Base-by-base conservation (phyloP, 768 basidiomycete genomes). In the Suillus subluteus region DNA sequence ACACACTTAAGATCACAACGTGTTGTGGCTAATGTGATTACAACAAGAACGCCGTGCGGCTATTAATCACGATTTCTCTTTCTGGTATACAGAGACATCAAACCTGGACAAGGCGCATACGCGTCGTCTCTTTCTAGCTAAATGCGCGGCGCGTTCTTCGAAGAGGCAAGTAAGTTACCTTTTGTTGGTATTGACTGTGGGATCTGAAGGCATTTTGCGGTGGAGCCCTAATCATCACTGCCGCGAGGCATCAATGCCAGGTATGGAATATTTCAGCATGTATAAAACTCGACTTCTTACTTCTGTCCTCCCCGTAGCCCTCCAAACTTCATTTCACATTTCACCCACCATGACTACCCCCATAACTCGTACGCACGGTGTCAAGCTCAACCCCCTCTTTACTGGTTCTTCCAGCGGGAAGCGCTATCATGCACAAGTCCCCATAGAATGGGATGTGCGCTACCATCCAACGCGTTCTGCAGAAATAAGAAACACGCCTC, bases 401-500 rank as follows among this genome's bases (percentile, higher is more conserved):
- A 40, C 48, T 8, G 61, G 69, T 2, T 32, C 69, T 9, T 38
- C 65, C 38, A 54, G 68, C 11, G 71, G 73, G 23, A 64, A 70
- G 4, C 65, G 58, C 12, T 15, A 66, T 65, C 56, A 37, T 21
- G 63, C 16, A 35, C 68, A 66, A n/a, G 66, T 70, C 58, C 73
- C 71, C 12, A 65, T 87, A 44, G 66, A 81, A 18, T 88, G 87
- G 87, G 86, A 88, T 71, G 54, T 85, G 54, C 82, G 85, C 44
- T 75, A 79, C 62, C 38, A 78, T n/a, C 84, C 86, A 11, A 74
- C 11, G 65, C 76, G 48, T 35, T 35, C 62, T 5, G 75, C 72
- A 56, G 63, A 66, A 65, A 46, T 74, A 4, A 62, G 65, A 4
- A 11, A n/a, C 6, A 63, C 62, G 6, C 13, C 38, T 18, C 52